phyloP scores from a whole-genome alignment of 306 rosid genomes.

The Rosa chinensis region DNA sequence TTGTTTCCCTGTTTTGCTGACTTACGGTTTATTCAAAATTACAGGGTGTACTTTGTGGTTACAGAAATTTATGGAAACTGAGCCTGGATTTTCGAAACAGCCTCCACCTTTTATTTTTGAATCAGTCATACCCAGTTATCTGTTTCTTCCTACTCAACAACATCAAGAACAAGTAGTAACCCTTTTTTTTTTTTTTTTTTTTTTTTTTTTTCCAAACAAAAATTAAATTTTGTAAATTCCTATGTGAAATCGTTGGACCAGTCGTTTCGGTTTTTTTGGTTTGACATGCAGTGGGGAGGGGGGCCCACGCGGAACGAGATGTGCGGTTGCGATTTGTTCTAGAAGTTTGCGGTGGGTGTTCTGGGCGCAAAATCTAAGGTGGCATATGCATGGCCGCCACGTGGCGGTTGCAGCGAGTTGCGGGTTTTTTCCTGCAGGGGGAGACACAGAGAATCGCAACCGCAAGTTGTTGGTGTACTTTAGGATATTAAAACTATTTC shows the following conservation, averaged over 20 bases:
- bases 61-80: conserved; percentile 34
- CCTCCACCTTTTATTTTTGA: neutral
- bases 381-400: conserved; percentile 20
- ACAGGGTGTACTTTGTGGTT: conserved; percentile 32
- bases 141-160: neutral
- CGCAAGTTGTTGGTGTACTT: neutral
- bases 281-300: neutral
- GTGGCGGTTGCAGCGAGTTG: neutral
- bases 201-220: neutral
- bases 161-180: too few species aligned
- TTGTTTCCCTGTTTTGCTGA: neutral
- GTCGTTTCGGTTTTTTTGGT: neutral
- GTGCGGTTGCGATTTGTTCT: neutral
- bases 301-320: neutral
- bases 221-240: conserved; percentile 16
- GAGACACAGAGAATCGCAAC: neutral
- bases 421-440: neutral
- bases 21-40: neutral
- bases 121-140: neutral
- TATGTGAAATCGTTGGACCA: conserved; percentile 13
- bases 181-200: neutral
- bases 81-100: conserved; percentile 41
- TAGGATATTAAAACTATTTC: too few species aligned
- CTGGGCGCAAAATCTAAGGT: conserved; percentile 2
- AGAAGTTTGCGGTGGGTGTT: neutral